phyloP scores from a whole-genome alignment of 2,329 filamentous ascomycete genomes.

The Lasiodiplodia sp. region DNA sequence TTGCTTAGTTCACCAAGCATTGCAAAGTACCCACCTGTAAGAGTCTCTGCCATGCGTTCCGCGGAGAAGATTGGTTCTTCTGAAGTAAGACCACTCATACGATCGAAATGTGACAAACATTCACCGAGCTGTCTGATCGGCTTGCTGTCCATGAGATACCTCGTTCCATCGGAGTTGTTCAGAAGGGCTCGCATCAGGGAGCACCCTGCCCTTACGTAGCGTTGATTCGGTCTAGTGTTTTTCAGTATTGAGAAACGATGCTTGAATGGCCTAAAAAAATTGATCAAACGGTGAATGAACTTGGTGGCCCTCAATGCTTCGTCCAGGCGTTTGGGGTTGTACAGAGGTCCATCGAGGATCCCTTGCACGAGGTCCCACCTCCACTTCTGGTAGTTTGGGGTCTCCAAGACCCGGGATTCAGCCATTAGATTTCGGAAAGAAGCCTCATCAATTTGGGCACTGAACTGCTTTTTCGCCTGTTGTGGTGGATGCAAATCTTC shows the following conservation, averaged over 20 bases:
- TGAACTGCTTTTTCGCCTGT: conserved; percentile 46
- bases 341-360: conserved; percentile 90
- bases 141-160: conserved; percentile 90
- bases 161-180: conserved; percentile 82
- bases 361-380: conserved; percentile 93
- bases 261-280: conserved; percentile 97
- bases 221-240: conserved; percentile 91
- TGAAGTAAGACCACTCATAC: conserved; percentile 76
- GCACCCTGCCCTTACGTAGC: conserved; percentile 90
- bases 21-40: conserved; percentile 92
- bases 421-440: conserved; percentile 69
- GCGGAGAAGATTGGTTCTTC: conserved; percentile 87
- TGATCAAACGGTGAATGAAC: conserved; percentile 92
- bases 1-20: conserved; percentile 88
- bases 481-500: conserved; percentile 47
- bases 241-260: conserved; percentile 90
- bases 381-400: conserved; percentile 93
- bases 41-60: conserved; percentile 82
- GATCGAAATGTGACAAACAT: conserved; percentile 93
- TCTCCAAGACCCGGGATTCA: conserved; percentile 85
- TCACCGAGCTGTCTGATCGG: conserved; percentile 92
- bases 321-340: conserved; percentile 88
- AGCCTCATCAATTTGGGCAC: conserved; percentile 68
- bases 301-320: conserved; percentile 95
- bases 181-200: conserved; percentile 85